These are phyloP conservation scores for Diaporthe sp. DNA, from an alignment of 2,329 filamentous ascomycete genomes.

Conservation along the genomic window DNA sequence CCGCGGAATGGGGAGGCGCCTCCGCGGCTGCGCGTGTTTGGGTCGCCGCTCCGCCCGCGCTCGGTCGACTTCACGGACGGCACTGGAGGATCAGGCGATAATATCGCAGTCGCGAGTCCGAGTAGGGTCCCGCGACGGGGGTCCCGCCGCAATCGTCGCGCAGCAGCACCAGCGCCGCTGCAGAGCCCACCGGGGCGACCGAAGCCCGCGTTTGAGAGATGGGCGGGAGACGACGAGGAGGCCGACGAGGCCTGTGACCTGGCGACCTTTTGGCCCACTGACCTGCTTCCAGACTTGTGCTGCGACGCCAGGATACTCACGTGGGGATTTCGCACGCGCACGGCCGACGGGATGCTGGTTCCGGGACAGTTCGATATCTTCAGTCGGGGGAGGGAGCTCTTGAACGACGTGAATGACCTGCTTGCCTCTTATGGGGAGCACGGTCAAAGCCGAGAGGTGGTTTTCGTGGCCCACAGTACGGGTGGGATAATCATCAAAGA, in stretches of 20 bases:
- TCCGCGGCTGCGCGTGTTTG: not conserved
- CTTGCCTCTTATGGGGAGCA: conserved; percentile 38
- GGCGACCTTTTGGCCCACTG: conserved; percentile 49
- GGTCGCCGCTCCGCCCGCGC: not conserved
- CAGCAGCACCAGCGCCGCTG: conserved; percentile 20
- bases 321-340: conserved; percentile 50
- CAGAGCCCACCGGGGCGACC: not conserved
- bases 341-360: conserved; percentile 45
- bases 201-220: not conserved
- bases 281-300: conserved; percentile 49
- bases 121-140: conserved; percentile 42
- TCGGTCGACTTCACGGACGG: not conserved
- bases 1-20: not conserved
- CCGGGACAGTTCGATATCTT: conserved; percentile 48
- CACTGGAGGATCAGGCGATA: not conserved
- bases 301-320: conserved; percentile 48
- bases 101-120: not conserved
- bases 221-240: conserved; percentile 10
- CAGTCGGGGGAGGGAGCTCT: conserved; percentile 47
- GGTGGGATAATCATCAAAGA: conserved; percentile 52
- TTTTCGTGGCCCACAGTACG: conserved; percentile 49
- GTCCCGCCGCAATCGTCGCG: not conserved
- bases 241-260: conserved; percentile 1
- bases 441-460: conserved; percentile 43
- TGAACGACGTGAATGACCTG: conserved; percentile 46